Evolutionary conservation across 176 grass and related monocot species (phyloP).

Genomic region (Aegilops bicornis): DNA sequence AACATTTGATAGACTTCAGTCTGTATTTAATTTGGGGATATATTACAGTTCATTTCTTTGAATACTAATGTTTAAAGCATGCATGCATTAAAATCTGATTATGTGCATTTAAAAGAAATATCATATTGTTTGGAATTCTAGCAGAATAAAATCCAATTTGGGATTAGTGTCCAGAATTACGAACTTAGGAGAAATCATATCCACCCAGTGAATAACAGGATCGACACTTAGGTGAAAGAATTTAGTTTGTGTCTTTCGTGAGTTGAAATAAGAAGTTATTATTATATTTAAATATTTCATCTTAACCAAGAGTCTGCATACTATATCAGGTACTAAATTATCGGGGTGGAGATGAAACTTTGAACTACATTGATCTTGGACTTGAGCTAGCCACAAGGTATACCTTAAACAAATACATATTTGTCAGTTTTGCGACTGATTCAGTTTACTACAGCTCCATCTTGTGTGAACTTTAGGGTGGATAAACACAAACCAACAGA

Average conservation of each 20-base stretch:
- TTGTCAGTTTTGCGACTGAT: not conserved
- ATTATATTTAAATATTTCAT: not conserved
- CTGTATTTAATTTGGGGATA: not conserved
- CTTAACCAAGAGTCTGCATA: not conserved
- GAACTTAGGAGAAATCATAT: not conserved
- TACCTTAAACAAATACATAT: not conserved
- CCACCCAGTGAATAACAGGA: not conserved
- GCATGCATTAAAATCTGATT: not conserved
- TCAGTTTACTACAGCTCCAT: not conserved
- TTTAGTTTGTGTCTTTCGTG: not conserved
- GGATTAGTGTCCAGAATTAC: not conserved
- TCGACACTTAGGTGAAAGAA: too few species aligned
- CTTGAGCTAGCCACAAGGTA: conserved; percentile 85
- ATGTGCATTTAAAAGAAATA: not conserved
- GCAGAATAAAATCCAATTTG: not conserved
- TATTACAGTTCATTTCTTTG: not conserved
- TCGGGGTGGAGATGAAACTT: not conserved
- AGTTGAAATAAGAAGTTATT: not conserved
- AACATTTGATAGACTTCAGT: not conserved
- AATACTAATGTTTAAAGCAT: not conserved
- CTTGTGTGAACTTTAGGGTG: conserved; percentile 40
- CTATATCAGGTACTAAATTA: not conserved
- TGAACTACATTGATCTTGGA: conserved; percentile 33
- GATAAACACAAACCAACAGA: conserved; percentile 47
- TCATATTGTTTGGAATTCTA: not conserved